Percentiles rank a stretch among this genome's conserved stretches.
phyloP scores from a whole-genome alignment of 768 basidiomycete genomes.

The Kwoniella bestiolae region DNA sequence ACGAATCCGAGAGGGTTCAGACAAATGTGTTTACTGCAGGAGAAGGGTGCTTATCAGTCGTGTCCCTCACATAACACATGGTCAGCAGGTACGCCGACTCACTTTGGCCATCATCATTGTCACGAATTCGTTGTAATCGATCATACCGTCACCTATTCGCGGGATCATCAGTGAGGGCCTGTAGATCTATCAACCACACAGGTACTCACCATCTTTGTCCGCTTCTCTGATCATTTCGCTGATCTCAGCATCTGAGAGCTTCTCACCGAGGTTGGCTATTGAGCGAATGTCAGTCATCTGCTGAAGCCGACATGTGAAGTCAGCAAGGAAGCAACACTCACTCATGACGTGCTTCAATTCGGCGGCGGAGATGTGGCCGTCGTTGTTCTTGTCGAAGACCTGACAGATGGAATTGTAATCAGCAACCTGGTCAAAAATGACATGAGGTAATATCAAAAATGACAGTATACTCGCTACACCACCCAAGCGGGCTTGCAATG shows the following conservation, averaged over 20 bases:
- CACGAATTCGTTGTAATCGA: slow-evolving; percentile 55
- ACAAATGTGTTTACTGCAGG: neutral
- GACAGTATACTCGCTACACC: no score
- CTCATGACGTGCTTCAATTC: slow-evolving; percentile 92
- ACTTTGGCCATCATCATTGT: slow-evolving; percentile 53
- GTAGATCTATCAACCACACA: neutral
- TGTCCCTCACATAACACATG: neutral
- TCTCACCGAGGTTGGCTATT: slow-evolving; percentile 70
- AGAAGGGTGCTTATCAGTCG: neutral
- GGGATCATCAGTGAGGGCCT: neutral
- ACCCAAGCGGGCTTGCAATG: no score
- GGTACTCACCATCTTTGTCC: slow-evolving; percentile 79
- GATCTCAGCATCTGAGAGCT: slow-evolving; percentile 81
- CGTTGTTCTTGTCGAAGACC: slow-evolving; percentile 89
- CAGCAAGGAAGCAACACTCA: slow-evolving; percentile 62
- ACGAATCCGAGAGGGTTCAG: neutral
- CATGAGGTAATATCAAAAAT: no score
- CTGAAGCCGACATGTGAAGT: slow-evolving; percentile 15
- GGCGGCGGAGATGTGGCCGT: slow-evolving; percentile 81
- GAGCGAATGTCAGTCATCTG: slow-evolving; percentile 1
- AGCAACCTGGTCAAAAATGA: neutral
- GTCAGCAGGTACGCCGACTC: slow-evolving; percentile 5
- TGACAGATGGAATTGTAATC: slow-evolving; percentile 6
- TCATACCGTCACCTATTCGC: slow-evolving; percentile 39
- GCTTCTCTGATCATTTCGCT: slow-evolving; percentile 98